Conservation (phyloP, 202 grass and related monocot species). For the Carex sylvatica region DNA sequence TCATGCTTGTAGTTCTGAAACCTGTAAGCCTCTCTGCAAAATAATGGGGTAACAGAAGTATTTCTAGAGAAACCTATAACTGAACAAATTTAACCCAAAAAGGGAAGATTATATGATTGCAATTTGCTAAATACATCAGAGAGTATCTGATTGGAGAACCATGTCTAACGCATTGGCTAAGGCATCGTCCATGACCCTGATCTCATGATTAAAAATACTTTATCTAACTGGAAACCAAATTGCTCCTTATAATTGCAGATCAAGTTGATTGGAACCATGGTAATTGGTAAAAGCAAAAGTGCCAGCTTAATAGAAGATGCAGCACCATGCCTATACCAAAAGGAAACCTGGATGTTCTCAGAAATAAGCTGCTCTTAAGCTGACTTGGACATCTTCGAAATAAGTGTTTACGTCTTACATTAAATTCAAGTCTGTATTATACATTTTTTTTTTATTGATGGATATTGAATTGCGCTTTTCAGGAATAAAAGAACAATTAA, state of each 20-base stretch:
- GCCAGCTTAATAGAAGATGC: slow-evolving; percentile 2
- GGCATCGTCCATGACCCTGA: not conserved
- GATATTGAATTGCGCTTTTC: too few species aligned
- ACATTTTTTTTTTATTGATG: not conserved
- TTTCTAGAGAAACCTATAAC: not conserved
- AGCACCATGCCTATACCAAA: not conserved
- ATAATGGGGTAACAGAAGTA: not conserved
- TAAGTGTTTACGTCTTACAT: not conserved
- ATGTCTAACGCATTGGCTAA: not conserved
- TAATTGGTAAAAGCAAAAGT: not conserved
- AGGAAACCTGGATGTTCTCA: not conserved
- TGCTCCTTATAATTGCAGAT: slow-evolving; percentile 10
- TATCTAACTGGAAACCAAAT: not conserved
- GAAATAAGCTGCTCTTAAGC: not conserved
- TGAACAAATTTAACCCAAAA: not conserved
- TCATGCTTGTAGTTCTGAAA: not conserved
- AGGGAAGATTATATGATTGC: not conserved
- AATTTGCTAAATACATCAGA: not conserved
- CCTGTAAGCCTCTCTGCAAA: slow-evolving; percentile 17
- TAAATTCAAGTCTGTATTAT: slow-evolving; percentile 16
- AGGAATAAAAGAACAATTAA: too few species aligned
- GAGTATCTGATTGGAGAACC: not conserved
- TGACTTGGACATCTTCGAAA: not conserved
- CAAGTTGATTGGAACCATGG: not conserved
- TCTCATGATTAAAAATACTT: not conserved